Conservation (phyloP, 192 early-diverging fungal species). For the Anaeromyces robustus region DNA sequence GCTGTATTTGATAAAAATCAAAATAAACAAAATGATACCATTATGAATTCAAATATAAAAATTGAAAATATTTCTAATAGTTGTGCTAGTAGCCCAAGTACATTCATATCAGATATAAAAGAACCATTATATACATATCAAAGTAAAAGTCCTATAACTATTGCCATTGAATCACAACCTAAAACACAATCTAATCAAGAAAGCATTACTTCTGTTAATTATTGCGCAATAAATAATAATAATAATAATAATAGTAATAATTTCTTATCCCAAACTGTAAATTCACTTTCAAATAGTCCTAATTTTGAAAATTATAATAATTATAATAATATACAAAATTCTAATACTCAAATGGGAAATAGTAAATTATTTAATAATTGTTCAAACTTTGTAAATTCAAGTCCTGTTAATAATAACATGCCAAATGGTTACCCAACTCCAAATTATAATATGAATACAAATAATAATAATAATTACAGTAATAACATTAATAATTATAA, state of each 20-base stretch:
- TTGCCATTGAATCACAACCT: background rate
- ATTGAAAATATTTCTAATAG: background rate
- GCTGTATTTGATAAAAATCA: too few species aligned
- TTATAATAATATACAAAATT: too few species aligned
- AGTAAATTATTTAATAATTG: too few species aligned
- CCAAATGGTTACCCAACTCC: background rate
- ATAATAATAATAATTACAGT: background rate
- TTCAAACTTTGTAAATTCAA: too few species aligned
- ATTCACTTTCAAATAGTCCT: background rate
- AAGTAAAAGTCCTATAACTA: background rate
- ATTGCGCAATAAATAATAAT: background rate
- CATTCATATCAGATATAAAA: background rate
- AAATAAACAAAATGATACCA: background rate
- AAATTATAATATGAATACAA: background rate
- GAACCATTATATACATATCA: background rate
- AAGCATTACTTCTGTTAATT: background rate
- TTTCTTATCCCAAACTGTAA: too few species aligned
- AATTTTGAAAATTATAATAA: background rate
- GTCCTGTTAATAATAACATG: too few species aligned
- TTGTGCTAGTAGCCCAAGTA: background rate
- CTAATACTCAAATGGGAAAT: too few species aligned
- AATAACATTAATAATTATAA: background rate
- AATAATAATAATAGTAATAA: too few species aligned
- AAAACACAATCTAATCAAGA: background rate
- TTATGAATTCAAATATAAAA: background rate